phyloP scores from a whole-genome alignment of 2,329 filamentous ascomycete genomes.

The Fusarium sororula region DNA sequence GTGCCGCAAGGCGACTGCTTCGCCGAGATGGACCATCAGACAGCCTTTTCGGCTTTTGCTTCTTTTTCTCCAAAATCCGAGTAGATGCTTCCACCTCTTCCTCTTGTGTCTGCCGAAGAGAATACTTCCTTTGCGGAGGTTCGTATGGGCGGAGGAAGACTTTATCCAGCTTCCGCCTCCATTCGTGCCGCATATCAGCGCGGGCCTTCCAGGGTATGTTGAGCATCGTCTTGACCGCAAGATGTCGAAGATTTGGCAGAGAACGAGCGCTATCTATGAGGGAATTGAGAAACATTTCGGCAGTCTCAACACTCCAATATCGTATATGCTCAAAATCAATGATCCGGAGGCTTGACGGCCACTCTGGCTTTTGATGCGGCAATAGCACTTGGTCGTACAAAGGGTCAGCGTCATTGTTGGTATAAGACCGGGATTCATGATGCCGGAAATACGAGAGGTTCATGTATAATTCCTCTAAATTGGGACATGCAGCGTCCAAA shows the following conservation, averaged over 20 bases:
- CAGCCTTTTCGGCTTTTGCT: conserved; percentile 13
- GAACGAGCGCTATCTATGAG: conserved; percentile 75
- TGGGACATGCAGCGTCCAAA: conserved; percentile 74
- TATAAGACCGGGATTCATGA: conserved; percentile 60
- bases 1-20: conserved; percentile 49
- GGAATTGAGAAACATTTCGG: conserved; percentile 81
- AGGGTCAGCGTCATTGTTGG: conserved; percentile 75
- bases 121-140: conserved; percentile 49
- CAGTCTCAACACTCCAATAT: conserved; percentile 75
- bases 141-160: conserved; percentile 67
- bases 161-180: conserved; percentile 74
- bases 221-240: conserved; percentile 81
- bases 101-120: conserved; percentile 30
- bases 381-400: conserved; percentile 75
- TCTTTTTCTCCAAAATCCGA: conserved; percentile 24
- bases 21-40: conserved; percentile 47
- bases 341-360: conserved; percentile 76
- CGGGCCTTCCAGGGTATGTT: conserved; percentile 84
- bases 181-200: conserved; percentile 79
- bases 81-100: not conserved
- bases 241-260: conserved; percentile 72
- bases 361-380: conserved; percentile 73
- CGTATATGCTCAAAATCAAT: conserved; percentile 82
- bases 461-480: conserved; percentile 75
- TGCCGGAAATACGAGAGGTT: conserved; percentile 82